Percentiles rank a stretch among this genome's conserved stretches.
phyloP scores from a whole-genome alignment of 2,329 filamentous ascomycete species.

The Curvularia hawaiiensis region DNA sequence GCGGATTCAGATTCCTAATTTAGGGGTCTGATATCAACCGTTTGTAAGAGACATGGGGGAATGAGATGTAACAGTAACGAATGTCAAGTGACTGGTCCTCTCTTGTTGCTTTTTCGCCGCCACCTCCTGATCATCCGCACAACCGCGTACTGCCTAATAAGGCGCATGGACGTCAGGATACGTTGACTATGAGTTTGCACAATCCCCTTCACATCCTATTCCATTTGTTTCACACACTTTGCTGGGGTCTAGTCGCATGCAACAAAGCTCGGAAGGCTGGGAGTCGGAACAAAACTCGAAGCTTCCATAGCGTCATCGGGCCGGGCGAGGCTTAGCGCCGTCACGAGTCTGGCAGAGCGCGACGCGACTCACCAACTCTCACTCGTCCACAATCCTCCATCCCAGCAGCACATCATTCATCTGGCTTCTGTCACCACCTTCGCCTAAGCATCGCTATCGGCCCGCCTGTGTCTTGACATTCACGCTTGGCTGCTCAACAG shows the following conservation, averaged over 20 bases:
- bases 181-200: too few relatives aligned
- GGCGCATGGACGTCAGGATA: background rate
- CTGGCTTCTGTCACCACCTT: constrained; percentile 8
- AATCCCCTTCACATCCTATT: background rate
- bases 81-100: constrained; percentile 2
- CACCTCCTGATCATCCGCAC: constrained; percentile 2
- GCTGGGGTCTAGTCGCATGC: background rate
- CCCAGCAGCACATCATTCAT: constrained; percentile 23
- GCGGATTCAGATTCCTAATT: constrained; percentile 71
- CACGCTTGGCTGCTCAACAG: constrained; percentile 6
- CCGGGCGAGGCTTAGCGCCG: constrained; percentile 17
- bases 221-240: background rate
- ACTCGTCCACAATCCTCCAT: constrained; percentile 14
- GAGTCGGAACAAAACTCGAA: constrained; percentile 22
- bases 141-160: background rate
- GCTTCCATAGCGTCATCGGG: constrained; percentile 25
- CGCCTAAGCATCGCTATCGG: constrained; percentile 16
- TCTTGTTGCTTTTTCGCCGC: constrained; percentile 13
- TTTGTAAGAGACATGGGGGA: background rate
- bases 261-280: constrained; percentile 4
- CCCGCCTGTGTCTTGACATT: constrained; percentile 17
- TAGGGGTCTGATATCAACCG: constrained; percentile 36
- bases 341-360: constrained; percentile 17
- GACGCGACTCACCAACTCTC: constrained; percentile 20
- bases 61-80: constrained; percentile 2